Evolutionary conservation across 495 filamentous ascomycete species (phyloP).

Genomic region (Aspergillus avenaceus): DNA sequence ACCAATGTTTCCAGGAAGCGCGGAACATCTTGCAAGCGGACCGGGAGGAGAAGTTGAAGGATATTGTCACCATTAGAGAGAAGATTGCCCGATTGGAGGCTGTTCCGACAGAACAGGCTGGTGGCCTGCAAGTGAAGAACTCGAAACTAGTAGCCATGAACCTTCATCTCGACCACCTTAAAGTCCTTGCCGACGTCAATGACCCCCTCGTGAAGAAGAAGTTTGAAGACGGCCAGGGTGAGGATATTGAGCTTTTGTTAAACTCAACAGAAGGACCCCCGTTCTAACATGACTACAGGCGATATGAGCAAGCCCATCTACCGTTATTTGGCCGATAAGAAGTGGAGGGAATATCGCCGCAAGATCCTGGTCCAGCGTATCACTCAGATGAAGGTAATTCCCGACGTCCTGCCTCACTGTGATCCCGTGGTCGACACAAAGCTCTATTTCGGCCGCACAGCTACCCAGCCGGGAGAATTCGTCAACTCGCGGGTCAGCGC

Average conservation of each 20-base stretch:
- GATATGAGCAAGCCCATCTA: constrained; percentile 98
- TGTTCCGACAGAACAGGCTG: constrained; percentile 52
- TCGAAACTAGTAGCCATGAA: constrained; percentile 65
- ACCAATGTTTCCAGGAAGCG: constrained; percentile 97
- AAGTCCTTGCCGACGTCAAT: constrained; percentile 91
- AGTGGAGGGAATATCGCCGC: constrained; percentile 80
- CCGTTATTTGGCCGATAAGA: constrained; percentile 77
- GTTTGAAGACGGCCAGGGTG: constrained; percentile 91
- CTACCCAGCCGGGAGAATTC: constrained; percentile 70
- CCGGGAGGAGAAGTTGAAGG: constrained; percentile 71
- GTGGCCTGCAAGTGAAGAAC: constrained; percentile 59
- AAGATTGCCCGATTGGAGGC: constrained; percentile 58
- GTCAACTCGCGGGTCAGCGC: constrained; percentile 69
- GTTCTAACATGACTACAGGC: constrained; percentile 42
- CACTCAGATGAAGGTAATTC: constrained; percentile 80
- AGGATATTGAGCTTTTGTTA: constrained; percentile 14
- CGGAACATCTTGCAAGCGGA: constrained; percentile 77
- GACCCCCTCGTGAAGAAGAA: constrained; percentile 90
- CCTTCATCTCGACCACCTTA: constrained; percentile 70
- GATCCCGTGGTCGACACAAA: constrained; percentile 75
- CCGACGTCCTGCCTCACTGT: constrained; percentile 86
- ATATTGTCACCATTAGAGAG: constrained; percentile 56
- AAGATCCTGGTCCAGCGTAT: constrained; percentile 81
- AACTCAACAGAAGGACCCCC: background rate
- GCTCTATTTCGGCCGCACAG: constrained; percentile 66